Conservation (phyloP, 192 early-diverging fungal genomes). For the Coemansia biformis region DNA sequence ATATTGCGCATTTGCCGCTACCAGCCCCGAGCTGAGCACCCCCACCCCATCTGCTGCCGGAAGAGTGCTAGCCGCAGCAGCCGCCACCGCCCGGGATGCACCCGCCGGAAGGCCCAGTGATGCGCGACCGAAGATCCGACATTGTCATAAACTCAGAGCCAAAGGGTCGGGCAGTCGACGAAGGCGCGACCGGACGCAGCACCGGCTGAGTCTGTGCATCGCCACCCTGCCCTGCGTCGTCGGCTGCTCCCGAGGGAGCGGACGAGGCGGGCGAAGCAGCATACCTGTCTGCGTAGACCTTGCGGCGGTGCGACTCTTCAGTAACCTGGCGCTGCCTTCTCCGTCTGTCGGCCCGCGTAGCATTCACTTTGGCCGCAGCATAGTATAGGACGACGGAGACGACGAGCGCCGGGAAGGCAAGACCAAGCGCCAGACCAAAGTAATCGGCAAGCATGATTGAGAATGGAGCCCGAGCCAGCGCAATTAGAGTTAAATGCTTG, state of each 20-base stretch:
- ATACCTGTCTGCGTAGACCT: conserved; percentile 8
- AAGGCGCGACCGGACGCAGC: conserved; percentile 20
- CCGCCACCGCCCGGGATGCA: conserved; percentile 13
- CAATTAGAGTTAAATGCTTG: neutral
- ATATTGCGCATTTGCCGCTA: conserved; percentile 12
- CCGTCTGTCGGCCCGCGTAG: neutral
- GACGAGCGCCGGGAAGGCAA: conserved; percentile 22
- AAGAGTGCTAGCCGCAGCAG: conserved; percentile 33
- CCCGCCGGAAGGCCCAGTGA: conserved; percentile 9
- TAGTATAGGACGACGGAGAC: conserved; percentile 9
- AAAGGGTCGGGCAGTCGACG: conserved; percentile 13
- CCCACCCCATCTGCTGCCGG: no score
- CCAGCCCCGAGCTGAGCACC: neutral
- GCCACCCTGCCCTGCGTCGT: neutral
- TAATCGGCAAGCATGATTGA: conserved; percentile 9
- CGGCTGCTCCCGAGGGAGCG: neutral
- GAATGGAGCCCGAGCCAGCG: no score
- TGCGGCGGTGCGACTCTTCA: conserved; percentile 7
- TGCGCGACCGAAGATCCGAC: conserved; percentile 16
- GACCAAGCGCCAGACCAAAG: conserved; percentile 7
- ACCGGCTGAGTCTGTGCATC: conserved; percentile 4
- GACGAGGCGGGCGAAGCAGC: no score
- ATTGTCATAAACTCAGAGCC: conserved; percentile 27
- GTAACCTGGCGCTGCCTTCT: conserved; percentile 3
- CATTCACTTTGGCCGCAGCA: neutral